A percentile compares a stretch with the other conserved stretches of the same genome.
Conservation (phyloP, 108 stramenopile species). For the Cyclotella atomus region DNA sequence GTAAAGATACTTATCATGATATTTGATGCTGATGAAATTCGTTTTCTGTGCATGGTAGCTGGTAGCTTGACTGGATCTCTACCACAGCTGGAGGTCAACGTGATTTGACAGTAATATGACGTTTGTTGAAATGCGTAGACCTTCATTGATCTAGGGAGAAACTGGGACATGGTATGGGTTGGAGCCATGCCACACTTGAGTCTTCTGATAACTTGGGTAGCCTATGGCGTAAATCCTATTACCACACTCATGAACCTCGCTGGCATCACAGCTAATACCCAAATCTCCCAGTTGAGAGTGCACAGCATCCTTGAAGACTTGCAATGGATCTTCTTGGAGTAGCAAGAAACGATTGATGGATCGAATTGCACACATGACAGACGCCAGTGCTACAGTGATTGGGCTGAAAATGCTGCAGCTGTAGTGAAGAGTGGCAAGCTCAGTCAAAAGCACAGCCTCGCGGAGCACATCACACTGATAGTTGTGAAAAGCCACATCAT, state of each 20-base stretch:
- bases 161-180: not conserved
- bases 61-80: no score
- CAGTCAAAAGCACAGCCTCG: not conserved
- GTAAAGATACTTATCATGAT: no score
- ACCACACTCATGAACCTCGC: not conserved
- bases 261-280: not conserved
- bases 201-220: not conserved
- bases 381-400: constrained; percentile 4
- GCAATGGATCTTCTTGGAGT: not conserved
- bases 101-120: no score
- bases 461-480: not conserved
- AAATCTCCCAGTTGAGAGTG: not conserved
- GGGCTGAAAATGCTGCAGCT: not conserved
- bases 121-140: no score
- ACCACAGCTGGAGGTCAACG: no score
- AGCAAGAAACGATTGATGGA: not conserved
- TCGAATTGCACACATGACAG: constrained; percentile 3
- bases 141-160: not conserved
- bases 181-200: not conserved
- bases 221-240: not conserved
- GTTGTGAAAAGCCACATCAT: not conserved
- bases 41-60: no score
- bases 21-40: no score
- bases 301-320: not conserved
- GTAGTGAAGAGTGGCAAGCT: not conserved